These are phyloP conservation scores for Castanea sativa DNA, from an alignment of 306 rosid species.

Conservation along the genomic window DNA sequence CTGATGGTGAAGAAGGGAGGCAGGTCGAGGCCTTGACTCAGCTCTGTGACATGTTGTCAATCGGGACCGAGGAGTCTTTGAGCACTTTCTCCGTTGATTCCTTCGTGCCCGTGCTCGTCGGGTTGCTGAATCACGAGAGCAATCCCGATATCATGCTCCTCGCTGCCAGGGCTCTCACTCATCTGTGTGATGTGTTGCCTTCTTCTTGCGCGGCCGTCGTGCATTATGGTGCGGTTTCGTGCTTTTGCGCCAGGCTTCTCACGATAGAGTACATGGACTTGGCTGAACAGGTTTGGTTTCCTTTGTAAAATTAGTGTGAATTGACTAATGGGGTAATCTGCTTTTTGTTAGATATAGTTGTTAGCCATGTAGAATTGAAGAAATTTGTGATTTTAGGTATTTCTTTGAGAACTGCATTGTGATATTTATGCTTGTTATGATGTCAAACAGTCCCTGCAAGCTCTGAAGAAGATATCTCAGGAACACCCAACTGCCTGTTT, in stretches of 20 bases:
- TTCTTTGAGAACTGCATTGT: constrained; percentile 6
- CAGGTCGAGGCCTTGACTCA: constrained; percentile 98
- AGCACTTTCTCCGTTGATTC: constrained; percentile 94
- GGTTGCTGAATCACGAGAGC: constrained; percentile 90
- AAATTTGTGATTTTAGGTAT: not conserved
- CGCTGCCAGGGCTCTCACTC: constrained; percentile 95
- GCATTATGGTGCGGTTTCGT: constrained; percentile 93
- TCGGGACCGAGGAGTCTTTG: constrained; percentile 94
- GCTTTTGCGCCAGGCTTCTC: constrained; percentile 90
- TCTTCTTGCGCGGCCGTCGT: constrained; percentile 98
- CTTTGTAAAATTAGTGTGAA: not conserved
- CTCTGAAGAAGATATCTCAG: constrained; percentile 94
- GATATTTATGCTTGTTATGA: constrained; percentile 30
- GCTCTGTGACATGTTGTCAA: constrained; percentile 93
- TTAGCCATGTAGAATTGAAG: not conserved
- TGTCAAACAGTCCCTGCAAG: constrained; percentile 89
- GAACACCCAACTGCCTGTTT: constrained; percentile 99
- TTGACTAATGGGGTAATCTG: too few relatives aligned
- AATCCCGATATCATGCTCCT: constrained; percentile 99
- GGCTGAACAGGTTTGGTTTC: constrained; percentile 89
- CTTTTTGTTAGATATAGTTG: not conserved
- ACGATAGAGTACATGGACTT: constrained; percentile 98
- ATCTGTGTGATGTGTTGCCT: constrained; percentile 91
- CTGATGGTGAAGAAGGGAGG: constrained; percentile 91
- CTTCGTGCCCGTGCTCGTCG: constrained; percentile 92